A percentile compares a stretch with the other conserved stretches of the same genome.
Evolutionary conservation across 164 flowering plant genomes (phyloP).

Genomic region (Kingdonia uniflora): DNA sequence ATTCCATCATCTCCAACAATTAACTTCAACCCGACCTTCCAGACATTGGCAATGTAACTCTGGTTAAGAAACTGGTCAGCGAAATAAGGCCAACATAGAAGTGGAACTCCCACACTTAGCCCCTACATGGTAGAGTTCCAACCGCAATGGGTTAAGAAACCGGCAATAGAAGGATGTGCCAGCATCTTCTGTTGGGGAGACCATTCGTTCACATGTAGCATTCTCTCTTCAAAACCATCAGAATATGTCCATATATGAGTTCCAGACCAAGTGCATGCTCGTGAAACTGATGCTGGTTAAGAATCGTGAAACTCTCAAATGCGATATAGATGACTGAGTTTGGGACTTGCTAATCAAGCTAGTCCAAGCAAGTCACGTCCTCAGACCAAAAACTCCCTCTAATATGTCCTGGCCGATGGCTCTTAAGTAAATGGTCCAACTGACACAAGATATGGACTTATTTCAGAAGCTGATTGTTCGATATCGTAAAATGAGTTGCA

Average conservation of each 20-base stretch:
- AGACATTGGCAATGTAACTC: constrained; percentile 32
- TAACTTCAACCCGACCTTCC: constrained; percentile 33
- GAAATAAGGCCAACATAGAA: constrained; percentile 48
- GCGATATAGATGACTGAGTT: constrained; percentile 38
- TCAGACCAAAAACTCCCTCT: constrained; percentile 18
- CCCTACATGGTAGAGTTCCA: constrained; percentile 56
- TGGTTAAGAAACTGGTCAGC: constrained; percentile 33
- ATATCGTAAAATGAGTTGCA: constrained; percentile 33
- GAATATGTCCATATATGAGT: constrained; percentile 19
- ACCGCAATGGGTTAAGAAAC: constrained; percentile 52
- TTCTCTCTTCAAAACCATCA: constrained; percentile 22
- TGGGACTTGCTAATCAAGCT: constrained; percentile 27
- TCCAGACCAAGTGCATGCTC: constrained; percentile 45
- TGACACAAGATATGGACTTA: constrained; percentile 17
- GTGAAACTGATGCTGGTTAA: constrained; percentile 21
- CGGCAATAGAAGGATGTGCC: constrained; percentile 37
- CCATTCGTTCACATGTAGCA: constrained; percentile 28
- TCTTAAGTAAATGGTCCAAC: constrained; percentile 23
- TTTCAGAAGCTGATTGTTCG: constrained; percentile 16
- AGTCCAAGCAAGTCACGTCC: constrained; percentile 26
- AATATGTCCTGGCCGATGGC: constrained; percentile 5
- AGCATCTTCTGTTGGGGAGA: constrained; percentile 40
- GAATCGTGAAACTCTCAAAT: constrained; percentile 31
- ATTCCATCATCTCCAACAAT: constrained; percentile 20
- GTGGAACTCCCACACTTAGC: constrained; percentile 32